Conservation (phyloP, 371 early-diverging fungal species). For the Coemansia sp. region DNA sequence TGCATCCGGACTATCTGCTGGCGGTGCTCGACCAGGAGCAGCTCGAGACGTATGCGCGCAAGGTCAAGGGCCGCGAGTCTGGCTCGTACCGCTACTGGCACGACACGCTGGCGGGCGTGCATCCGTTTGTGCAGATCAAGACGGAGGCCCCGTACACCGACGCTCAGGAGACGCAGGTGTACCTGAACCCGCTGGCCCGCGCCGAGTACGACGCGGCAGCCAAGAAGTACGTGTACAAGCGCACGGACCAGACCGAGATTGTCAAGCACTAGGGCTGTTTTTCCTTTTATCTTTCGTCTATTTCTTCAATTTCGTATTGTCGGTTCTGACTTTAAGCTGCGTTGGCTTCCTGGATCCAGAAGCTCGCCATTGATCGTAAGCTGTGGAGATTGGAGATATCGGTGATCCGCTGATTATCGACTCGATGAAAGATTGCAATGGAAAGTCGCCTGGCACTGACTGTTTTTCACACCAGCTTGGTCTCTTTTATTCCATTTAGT, state of each 20-base stretch:
- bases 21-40: slow-evolving; percentile 73
- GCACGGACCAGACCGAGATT: slow-evolving; percentile 34
- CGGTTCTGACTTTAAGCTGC: neutral
- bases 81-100: slow-evolving; percentile 92
- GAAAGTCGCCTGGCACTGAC: no score
- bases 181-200: slow-evolving; percentile 90
- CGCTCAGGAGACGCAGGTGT: slow-evolving; percentile 82
- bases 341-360: neutral
- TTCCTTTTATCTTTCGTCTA: slow-evolving; percentile 4
- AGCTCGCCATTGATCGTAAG: no score
- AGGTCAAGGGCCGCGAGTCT: slow-evolving; percentile 75
- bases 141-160: slow-evolving; percentile 83
- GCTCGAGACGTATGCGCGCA: slow-evolving; percentile 71
- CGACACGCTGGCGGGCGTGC: slow-evolving; percentile 84
- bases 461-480: no score
- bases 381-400: no score
- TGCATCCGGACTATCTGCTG: slow-evolving; percentile 91
- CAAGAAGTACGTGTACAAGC: slow-evolving; percentile 58
- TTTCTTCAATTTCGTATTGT: neutral
- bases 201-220: slow-evolving; percentile 69
- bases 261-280: slow-evolving; percentile 6
- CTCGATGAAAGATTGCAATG: no score
- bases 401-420: no score
- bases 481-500: no score
- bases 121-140: slow-evolving; percentile 89